Conservation (phyloP, 2,329 filamentous ascomycete genomes). For the Pseudopyricularia cyperi region DNA sequence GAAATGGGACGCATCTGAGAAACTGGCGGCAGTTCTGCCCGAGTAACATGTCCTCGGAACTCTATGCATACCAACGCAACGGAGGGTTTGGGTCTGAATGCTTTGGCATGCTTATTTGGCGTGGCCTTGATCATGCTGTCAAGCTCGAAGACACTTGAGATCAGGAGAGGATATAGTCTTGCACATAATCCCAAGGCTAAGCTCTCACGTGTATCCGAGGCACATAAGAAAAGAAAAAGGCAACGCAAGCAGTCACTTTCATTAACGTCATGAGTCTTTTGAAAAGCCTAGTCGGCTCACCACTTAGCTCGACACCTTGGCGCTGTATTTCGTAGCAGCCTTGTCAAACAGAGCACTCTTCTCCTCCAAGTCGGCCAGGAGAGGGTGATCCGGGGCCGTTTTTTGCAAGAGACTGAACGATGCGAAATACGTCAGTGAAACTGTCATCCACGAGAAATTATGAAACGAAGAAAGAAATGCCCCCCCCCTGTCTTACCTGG, state of each 20-base stretch:
- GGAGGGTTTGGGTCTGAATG: no score
- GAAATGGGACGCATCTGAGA: not conserved
- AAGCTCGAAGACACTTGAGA: no score
- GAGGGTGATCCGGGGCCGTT: slow-evolving; percentile 51
- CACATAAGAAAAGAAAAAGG: not conserved
- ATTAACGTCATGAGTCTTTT: slow-evolving; percentile 3
- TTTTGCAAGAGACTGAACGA: slow-evolving; percentile 38
- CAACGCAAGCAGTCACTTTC: not conserved
- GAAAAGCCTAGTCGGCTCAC: not conserved
- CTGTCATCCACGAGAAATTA: not conserved
- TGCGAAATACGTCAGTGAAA: not conserved
- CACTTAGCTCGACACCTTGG: slow-evolving; percentile 58
- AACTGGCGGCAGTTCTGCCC: no score
- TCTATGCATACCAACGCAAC: no score
- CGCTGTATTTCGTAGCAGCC: slow-evolving; percentile 73
- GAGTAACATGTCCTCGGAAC: no score
- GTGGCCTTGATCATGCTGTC: no score
- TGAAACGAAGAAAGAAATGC: not conserved
- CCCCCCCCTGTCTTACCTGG: slow-evolving; percentile 32
- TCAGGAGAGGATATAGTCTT: no score
- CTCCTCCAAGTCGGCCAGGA: slow-evolving; percentile 63
- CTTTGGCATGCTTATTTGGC: no score
- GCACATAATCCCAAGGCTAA: no score
- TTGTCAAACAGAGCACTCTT: slow-evolving; percentile 83
- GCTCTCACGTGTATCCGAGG: not conserved